These are phyloP conservation scores for Hortiboletus flavorubellus DNA, from an alignment of 768 basidiomycete genomes.

Conservation along the genomic window DNA sequence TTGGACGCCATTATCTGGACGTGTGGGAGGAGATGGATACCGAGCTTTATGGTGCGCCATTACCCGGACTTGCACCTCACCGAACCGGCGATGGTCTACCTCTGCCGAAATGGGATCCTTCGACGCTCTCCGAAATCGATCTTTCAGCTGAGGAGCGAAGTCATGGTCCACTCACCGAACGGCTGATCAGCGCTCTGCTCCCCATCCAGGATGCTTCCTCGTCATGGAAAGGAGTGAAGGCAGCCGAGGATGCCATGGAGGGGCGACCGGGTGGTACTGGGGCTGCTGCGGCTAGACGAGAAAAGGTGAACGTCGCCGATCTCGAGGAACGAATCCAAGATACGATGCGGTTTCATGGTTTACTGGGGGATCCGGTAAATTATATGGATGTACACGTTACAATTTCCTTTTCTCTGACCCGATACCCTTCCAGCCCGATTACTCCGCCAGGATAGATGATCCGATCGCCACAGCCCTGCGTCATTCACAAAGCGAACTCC, in stretches of 20 bases:
- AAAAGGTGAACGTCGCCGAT: constrained; percentile 76
- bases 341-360: constrained; percentile 73
- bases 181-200: constrained; percentile 71
- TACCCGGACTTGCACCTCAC: constrained; percentile 40
- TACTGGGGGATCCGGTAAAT: constrained; percentile 69
- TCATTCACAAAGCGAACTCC: constrained; percentile 80
- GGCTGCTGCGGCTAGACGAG: constrained; percentile 68
- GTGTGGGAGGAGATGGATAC: constrained; percentile 93
- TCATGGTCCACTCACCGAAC: constrained; percentile 85
- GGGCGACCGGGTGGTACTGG: constrained; percentile 77
- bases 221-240: constrained; percentile 76
- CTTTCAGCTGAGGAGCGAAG: constrained; percentile 71
- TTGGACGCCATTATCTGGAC: constrained; percentile 84
- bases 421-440: constrained; percentile 55
- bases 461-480: constrained; percentile 90
- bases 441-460: constrained; percentile 80
- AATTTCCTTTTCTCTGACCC: constrained; percentile 20
- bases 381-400: constrained; percentile 7
- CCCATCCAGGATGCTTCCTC: constrained; percentile 59
- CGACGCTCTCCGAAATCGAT: constrained; percentile 70
- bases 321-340: constrained; percentile 72
- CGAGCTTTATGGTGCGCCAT: constrained; percentile 41
- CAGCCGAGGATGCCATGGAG: constrained; percentile 82
- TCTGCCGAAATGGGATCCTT: constrained; percentile 77
- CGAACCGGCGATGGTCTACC: constrained; percentile 35